Evolutionary conservation across 345 rosid genomes (phyloP), one percentile per base, ranked within the genome.

Genomic region (Eucalyptus cloeziana): DNA sequence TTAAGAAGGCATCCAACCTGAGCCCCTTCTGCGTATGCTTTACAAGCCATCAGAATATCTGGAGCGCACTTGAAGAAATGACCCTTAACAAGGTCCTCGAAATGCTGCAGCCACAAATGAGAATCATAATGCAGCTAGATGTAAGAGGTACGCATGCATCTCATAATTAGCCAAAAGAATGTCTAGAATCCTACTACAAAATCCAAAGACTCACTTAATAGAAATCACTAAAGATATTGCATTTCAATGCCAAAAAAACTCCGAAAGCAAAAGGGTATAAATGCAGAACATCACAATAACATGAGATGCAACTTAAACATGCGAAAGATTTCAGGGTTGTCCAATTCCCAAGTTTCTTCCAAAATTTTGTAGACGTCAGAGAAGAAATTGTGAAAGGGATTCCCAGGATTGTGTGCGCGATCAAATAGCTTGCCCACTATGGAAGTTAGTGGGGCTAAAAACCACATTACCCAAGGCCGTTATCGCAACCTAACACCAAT

Each of bases 1-100:
- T 91, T 94, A 67, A 93, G 94, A 88, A 92, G 86, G 90, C 91
- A 92, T 49, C 95, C 99, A 17, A 96, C 96, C 71, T 92, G 92
- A 86, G 96, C 98, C 86, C 99, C 99, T 31, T 92, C 95, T 92
- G 88, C 90, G 86, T 97, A 97, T 12, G 97, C 96, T 91, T 93
- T 92, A 90, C 99, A 96, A 47, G 99, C 98, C 86, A 92, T 93
- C 88, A 97, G 87, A 85, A 97, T 94, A 62, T 94, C 96, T 86
- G 90, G 91, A 54, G 97, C 97, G 60, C 91, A 91, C 88, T 89
- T 92, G 91, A 90, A 92, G 94, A 97, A 97, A 91, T 96, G 99
- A 25, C 99, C 99, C 89, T 90, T 87, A 33, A 94, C 92, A 79
- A 96, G 97, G 87, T 94, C 97, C 92, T 94, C 94, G 76, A 97